Percentiles rank a stretch among this genome's conserved stretches.
Conservation (phyloP, 192 early-diverging fungal species). For the Piromyces sp. region DNA sequence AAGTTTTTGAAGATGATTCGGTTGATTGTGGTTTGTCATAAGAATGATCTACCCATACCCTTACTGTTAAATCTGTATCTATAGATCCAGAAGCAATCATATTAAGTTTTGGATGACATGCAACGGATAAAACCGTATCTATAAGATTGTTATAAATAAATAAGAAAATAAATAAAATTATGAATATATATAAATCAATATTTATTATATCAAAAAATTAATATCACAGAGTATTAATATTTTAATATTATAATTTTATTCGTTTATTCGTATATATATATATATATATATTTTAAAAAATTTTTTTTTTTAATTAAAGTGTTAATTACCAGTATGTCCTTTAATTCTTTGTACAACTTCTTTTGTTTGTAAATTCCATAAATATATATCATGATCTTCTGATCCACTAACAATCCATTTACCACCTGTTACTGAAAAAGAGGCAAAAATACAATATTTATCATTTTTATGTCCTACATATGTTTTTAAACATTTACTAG, state of each 20-base stretch:
- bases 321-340: conserved; percentile 62
- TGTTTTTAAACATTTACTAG: conserved; percentile 88
- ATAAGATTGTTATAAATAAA: not conserved
- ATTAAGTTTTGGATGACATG: conserved; percentile 82
- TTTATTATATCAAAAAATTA: too few species aligned
- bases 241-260: too few species aligned
- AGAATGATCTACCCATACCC: not conserved
- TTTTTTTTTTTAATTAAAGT: not conserved
- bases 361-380: conserved; percentile 93
- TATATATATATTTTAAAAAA: too few species aligned
- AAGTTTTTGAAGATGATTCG: not conserved
- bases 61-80: conserved; percentile 58
- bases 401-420: conserved; percentile 93
- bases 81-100: conserved; percentile 92
- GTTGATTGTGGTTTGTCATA: not conserved
- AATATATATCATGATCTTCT: conserved; percentile 84
- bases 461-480: conserved; percentile 82
- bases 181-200: not conserved
- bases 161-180: not conserved
- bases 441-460: conserved; percentile 83
- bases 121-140: conserved; percentile 81
- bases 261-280: too few species aligned
- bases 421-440: conserved; percentile 79
- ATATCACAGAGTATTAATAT: too few species aligned
- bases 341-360: conserved; percentile 86